Conservation (phyloP, 2,329 filamentous ascomycete genomes). For the Akanthomyces lecanii region DNA sequence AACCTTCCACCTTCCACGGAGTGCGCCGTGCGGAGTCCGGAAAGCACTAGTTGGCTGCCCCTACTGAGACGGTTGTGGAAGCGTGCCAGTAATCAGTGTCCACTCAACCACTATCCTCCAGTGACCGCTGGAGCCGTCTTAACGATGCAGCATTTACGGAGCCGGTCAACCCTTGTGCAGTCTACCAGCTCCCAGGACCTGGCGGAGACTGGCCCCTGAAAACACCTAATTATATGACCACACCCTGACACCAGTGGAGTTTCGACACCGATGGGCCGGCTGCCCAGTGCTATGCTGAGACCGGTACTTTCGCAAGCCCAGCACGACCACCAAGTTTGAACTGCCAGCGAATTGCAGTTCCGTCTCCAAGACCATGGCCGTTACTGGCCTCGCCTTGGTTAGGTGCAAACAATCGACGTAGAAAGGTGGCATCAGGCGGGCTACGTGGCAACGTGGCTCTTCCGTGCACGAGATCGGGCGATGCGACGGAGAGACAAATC, state of each 20-base stretch:
- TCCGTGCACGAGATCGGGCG: neutral
- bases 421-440: neutral
- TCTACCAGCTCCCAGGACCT: neutral
- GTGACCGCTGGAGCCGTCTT: neutral
- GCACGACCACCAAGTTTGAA: neutral
- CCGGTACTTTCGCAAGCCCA: neutral
- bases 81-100: neutral
- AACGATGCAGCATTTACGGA: constrained; percentile 1
- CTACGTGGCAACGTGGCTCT: neutral
- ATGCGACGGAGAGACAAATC: constrained; percentile 9
- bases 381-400: neutral
- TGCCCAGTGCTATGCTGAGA: neutral
- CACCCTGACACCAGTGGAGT: neutral
- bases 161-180: neutral
- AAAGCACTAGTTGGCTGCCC: neutral
- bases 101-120: neutral
- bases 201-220: constrained; percentile 5
- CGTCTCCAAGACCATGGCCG: neutral
- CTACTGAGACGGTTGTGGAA: neutral
- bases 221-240: constrained; percentile 1
- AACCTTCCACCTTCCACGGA: constrained; percentile 2
- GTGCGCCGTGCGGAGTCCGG: neutral
- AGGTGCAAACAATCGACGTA: neutral
- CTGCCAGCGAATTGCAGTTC: neutral
- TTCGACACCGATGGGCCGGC: constrained; percentile 10